These are phyloP conservation scores for Tulasnella sp. DNA, from an alignment of 768 basidiomycete genomes.

Conservation along the genomic window DNA sequence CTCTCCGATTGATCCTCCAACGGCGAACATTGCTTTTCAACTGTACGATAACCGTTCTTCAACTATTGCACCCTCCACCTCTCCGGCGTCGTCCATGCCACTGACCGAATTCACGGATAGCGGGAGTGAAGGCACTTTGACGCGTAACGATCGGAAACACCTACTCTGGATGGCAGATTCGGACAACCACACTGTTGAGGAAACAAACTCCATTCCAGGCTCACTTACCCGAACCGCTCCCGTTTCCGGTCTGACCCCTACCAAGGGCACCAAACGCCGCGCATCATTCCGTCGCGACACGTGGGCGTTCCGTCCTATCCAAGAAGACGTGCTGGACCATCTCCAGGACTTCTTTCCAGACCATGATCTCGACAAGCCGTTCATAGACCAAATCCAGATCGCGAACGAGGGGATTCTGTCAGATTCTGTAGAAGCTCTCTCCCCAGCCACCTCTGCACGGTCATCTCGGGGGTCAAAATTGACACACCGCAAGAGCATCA, in stretches of 20 bases:
- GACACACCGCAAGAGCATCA: conserved; percentile 83
- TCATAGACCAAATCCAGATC: conserved; percentile 66
- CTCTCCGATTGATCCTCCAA: not conserved
- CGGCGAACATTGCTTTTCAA: not conserved
- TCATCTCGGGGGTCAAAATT: conserved; percentile 32
- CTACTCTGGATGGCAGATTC: conserved; percentile 10
- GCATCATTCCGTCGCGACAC: conserved; percentile 47
- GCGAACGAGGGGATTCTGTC: conserved; percentile 65
- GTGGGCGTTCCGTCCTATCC: conserved; percentile 86
- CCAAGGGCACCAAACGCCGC: not conserved
- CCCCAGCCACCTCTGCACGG: not conserved
- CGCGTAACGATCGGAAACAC: not conserved
- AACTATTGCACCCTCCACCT: not conserved
- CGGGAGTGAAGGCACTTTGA: conserved; percentile 24
- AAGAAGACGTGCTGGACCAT: conserved; percentile 89
- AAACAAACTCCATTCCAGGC: not conserved
- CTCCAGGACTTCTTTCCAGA: conserved; percentile 94
- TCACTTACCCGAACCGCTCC: not conserved
- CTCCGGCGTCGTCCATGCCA: conserved; percentile 17
- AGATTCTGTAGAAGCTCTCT: conserved; percentile 50
- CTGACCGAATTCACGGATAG: conserved; percentile 11
- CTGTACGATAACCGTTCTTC: not conserved
- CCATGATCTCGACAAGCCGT: conserved; percentile 92
- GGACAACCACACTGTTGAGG: conserved; percentile 17
- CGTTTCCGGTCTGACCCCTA: conserved; percentile 23